phyloP scores from a whole-genome alignment of 129 eudicot genomes.

The Arctium minus region DNA sequence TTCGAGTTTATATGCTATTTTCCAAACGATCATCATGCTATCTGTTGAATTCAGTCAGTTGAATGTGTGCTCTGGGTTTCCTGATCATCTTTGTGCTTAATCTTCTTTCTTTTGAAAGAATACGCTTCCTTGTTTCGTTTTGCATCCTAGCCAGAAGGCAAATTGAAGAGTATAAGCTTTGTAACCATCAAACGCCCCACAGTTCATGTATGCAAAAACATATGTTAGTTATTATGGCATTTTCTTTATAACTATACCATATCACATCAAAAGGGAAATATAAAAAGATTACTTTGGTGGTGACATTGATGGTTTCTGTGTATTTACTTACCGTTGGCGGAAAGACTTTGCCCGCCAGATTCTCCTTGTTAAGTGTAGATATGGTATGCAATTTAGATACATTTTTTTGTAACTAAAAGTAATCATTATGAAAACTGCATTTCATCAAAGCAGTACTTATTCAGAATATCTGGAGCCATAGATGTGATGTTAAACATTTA shows the following conservation, averaged over 20 bases:
- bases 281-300: too few species aligned
- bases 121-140: background rate
- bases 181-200: background rate
- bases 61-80: background rate
- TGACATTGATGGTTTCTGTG: conserved; percentile 4
- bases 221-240: background rate
- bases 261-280: background rate
- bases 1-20: background rate
- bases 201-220: background rate
- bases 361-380: conserved; percentile 1
- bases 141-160: background rate
- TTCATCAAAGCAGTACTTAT: too few species aligned
- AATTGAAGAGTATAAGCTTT: background rate
- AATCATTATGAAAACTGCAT: too few species aligned
- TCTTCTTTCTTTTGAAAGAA: background rate
- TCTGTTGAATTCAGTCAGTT: too few species aligned
- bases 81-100: background rate
- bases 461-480: too few species aligned
- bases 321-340: background rate
- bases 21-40: background rate
- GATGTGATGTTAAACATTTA: too few species aligned
- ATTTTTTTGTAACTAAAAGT: too few species aligned
- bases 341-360: background rate
- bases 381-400: conserved; percentile 1
- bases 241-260: background rate